These are phyloP conservation scores for Colletotrichum sp. DNA, from an alignment of 2,329 filamentous ascomycete species.

Conservation along the genomic window DNA sequence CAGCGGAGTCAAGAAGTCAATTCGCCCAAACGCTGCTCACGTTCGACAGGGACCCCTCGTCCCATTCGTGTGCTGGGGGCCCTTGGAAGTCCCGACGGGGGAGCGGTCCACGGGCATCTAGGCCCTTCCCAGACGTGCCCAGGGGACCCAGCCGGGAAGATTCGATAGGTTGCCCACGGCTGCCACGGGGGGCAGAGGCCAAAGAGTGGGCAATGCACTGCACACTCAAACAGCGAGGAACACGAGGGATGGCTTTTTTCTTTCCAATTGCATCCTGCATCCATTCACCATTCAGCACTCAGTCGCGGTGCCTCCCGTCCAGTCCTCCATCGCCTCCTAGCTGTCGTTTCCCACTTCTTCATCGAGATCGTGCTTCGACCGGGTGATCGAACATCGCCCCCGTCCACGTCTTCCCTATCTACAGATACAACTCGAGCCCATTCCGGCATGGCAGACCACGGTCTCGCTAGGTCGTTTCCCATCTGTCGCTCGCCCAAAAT, in stretches of 20 bases:
- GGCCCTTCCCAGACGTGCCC: not conserved
- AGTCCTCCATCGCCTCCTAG: not conserved
- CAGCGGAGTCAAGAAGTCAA: constrained; percentile 13
- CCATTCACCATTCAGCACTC: not conserved
- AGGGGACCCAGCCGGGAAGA: not conserved
- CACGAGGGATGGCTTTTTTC: not conserved
- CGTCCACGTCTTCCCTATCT: not conserved
- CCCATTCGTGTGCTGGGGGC: not conserved
- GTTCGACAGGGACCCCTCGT: not conserved
- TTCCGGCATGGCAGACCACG: not conserved
- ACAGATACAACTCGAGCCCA: not conserved
- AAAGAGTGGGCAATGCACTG: not conserved
- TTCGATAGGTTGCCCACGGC: not conserved
- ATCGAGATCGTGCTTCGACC: not conserved
- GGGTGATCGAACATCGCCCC: not conserved
- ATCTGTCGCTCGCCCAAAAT: not conserved
- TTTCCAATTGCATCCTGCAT: not conserved
- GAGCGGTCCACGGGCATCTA: constrained; percentile 9
- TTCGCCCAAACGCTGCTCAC: not conserved
- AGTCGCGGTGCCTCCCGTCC: not conserved
- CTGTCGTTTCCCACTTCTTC: not conserved
- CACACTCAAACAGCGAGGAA: not conserved
- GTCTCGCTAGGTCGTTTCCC: not conserved
- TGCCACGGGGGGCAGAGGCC: not conserved
- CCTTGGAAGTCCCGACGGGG: constrained; percentile 6